These are phyloP conservation scores for Aureobasidium sp. DNA, from an alignment of 2,329 filamentous ascomycete genomes.

Conservation along the genomic window DNA sequence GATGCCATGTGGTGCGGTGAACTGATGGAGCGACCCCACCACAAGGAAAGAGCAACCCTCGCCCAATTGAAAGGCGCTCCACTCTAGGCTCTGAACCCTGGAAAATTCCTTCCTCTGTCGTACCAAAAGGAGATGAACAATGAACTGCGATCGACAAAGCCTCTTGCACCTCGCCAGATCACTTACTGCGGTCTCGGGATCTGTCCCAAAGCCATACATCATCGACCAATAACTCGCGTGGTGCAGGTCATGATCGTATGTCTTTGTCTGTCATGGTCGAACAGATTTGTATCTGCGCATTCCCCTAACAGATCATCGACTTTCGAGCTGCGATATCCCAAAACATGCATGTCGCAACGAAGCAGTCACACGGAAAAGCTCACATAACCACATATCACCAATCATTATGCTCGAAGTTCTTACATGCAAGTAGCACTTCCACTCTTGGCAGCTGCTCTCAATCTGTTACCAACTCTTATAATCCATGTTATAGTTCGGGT, in stretches of 20 bases:
- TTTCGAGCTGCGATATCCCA: background rate
- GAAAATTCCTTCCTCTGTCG: background rate
- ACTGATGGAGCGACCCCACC: background rate
- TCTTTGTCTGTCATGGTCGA: background rate
- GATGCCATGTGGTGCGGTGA: background rate
- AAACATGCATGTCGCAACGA: background rate
- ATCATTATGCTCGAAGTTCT: background rate
- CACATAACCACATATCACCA: background rate
- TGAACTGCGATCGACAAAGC: background rate
- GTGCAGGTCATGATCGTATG: background rate
- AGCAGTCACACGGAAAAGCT: background rate
- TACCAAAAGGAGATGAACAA: background rate
- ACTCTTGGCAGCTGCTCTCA: too few species aligned
- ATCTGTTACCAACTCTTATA: background rate
- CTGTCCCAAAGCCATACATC: background rate
- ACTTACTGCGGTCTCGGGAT: background rate
- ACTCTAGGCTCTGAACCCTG: background rate
- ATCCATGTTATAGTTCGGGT: background rate
- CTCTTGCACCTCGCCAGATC: background rate
- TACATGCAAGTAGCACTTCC: background rate
- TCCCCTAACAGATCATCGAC: background rate
- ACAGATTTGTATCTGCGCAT: background rate
- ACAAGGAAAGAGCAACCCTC: background rate
- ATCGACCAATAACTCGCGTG: background rate
- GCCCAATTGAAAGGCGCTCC: background rate